Evolutionary conservation across 2,329 filamentous ascomycete species (phyloP), one percentile per base, ranked within the genome.

Genomic region (Bipolaris cookei): DNA sequence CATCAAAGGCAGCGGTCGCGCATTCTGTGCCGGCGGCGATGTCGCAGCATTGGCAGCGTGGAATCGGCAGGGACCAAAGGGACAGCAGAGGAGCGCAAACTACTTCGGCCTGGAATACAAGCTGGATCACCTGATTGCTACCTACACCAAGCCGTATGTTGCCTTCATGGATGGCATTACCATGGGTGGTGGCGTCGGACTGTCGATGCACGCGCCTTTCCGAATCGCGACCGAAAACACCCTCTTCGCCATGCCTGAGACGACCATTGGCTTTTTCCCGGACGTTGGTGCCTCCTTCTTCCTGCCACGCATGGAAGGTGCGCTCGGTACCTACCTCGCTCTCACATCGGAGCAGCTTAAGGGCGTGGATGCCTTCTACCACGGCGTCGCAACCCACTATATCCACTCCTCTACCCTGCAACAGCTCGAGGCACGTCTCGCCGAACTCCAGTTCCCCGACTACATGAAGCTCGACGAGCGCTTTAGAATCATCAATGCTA

Each of bases 221-320:
- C 86, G 95, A 59, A 96, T 99, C 73, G 95, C 95, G 35, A 99
- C 95, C 2, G 95, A 99, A 79, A 90, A 89, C 73, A 99, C 95
- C 5, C 80, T 96, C 45, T 98, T 99, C 71, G 93, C 96, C 67
- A 99, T 99, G 95, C 95, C 95, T 28, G 95, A 99, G 81, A 99
- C 95, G 3, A 96, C 88, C 7, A 99, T 99, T 72, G 95, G 95
- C 37, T 97, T 98, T 83, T 99, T 99, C 83, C 95, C 96, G 6
- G 96, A 99, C 72, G 95, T 99, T 46, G 95, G 95, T 59, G 96
- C 90, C 30, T 96, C 91, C 10, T 99, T 98, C 82, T 98, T 98
- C 83, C 83, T 99, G 51, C 91, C 95, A 14, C 86, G 92, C 62
- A 88, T 99, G 83, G 88, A 96, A 69, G 95, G 95, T 47, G 82